Base-by-base conservation (phyloP, 2,329 filamentous ascomycete species). In the Immersiporthe knoxdaviesiana region DNA sequence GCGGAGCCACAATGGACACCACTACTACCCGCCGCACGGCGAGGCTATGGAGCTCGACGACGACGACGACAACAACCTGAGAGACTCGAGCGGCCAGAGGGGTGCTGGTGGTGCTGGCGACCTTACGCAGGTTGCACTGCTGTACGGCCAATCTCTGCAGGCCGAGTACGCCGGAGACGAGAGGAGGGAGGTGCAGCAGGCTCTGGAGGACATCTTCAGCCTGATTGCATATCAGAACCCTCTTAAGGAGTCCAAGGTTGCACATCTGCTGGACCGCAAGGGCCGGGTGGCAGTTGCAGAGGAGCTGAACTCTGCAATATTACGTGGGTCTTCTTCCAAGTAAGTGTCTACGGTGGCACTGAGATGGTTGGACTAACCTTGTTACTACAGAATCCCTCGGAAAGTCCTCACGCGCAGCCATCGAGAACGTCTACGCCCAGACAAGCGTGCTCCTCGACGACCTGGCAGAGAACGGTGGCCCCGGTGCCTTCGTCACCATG, bases 281-380 rank as follows among this genome's bases (percentile, higher is more conserved):
- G 93, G 92, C 1, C 85, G 96, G 58, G 88, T 90, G 24, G 85
- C 88, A 24, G 93, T 98, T 54, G 94, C 94, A 11, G 96, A 99
- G 81, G 94, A 97, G 79, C 84, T 99, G 68, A 98, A 98, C 79
- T 92, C 93, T 71, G 94, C 93, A 61, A 97, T 99, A 74, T 80
- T 99, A 70, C 89, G 94, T 97, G 83, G 82, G 90, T 85, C 11
- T 6, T 58, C 35, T 27, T n/a, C 1, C 32, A 18, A 7, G 21
- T 1, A 54, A 7, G 21, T 1, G 39, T 12, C 11, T 16, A 27
- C 37, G 16, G 32, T 12, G 12, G 16, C 14, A 16, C 4, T 27
- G 59, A 18, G 2, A 18, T 24, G 7, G 16, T 37, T n/a, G 18
- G 16, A 11, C 59, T 61, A 30, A 61, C 35, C 3, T n/a, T 50